Evolutionary conservation across 1,284 basidiomycete species (phyloP).

Genomic region (Phellinidium pouzarii): DNA sequence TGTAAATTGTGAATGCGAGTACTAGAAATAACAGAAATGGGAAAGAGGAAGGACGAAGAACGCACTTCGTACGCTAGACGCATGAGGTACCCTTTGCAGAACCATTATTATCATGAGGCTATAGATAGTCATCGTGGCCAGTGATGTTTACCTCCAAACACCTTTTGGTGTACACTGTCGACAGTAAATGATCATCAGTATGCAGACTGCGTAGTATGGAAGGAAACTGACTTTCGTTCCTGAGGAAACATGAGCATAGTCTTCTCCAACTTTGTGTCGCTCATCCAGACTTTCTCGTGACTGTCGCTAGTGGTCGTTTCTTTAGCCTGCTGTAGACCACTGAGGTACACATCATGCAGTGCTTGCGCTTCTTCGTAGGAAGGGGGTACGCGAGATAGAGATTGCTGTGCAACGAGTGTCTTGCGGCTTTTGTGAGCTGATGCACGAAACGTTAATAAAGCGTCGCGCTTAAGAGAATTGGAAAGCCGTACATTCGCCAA

Average conservation of each 20-base stretch:
- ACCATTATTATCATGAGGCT: constrained; percentile 1
- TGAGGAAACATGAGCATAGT: constrained; percentile 82
- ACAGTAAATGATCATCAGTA: constrained; percentile 1
- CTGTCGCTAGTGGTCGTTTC: constrained; percentile 20
- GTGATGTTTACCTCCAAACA: constrained; percentile 60
- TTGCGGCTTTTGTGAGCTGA: constrained; percentile 50
- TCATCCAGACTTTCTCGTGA: constrained; percentile 57
- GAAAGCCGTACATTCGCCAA: constrained; percentile 58
- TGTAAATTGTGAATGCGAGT: not conserved
- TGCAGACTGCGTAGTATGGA: not conserved
- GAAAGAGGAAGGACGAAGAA: not conserved
- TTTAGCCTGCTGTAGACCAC: constrained; percentile 36
- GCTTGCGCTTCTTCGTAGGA: constrained; percentile 58
- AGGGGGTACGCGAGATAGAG: constrained; percentile 67
- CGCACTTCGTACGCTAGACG: constrained; percentile 61
- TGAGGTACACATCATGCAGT: constrained; percentile 64
- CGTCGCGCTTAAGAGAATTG: not conserved
- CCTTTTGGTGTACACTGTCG: constrained; percentile 67
- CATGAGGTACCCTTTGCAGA: constrained; percentile 43
- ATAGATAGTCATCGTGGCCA: not conserved
- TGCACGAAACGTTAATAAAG: not conserved
- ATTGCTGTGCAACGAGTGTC: constrained; percentile 43
- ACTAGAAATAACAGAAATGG: constrained; percentile 4
- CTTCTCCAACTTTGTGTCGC: constrained; percentile 56
- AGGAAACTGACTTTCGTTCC: constrained; percentile 61